These are phyloP conservation scores for Cyberlindnera petersonii DNA, from an alignment of 805 yeast species.

Conservation along the genomic window DNA sequence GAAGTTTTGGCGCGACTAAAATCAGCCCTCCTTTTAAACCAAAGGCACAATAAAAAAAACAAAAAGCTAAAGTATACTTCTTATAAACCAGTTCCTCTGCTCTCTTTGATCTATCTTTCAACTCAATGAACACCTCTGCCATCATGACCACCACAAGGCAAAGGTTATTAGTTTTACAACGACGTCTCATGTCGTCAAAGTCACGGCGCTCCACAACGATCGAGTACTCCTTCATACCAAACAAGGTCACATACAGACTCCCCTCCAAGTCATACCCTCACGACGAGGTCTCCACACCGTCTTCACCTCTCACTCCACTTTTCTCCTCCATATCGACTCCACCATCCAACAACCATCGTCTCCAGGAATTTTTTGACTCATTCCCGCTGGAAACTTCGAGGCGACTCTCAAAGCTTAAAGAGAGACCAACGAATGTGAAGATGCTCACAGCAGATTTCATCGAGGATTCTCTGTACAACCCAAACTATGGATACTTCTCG, in stretches of 20 bases:
- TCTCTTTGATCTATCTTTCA: no score
- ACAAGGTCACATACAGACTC: slow-evolving; percentile 19
- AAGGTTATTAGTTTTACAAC: no score
- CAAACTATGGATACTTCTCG: slow-evolving; percentile 77
- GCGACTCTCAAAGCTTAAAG: slow-evolving; percentile 26
- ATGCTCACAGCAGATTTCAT: slow-evolving; percentile 79
- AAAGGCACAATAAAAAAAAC: no score
- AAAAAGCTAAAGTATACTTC: no score
- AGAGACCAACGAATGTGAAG: slow-evolving; percentile 58
- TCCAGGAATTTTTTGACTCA: slow-evolving; percentile 20
- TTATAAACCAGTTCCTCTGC: no score
- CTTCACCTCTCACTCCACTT: slow-evolving; percentile 16
- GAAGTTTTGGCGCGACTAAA: no score
- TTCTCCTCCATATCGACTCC: slow-evolving; percentile 16
- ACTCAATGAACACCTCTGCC: no score
- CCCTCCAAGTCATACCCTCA: slow-evolving; percentile 19
- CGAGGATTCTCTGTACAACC: slow-evolving; percentile 80
- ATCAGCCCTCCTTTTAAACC: no score
- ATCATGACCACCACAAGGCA: no score
- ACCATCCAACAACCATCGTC: slow-evolving; percentile 17
- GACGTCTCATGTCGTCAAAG: slow-evolving; percentile 4
- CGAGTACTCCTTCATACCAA: slow-evolving; percentile 25
- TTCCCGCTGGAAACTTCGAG: slow-evolving; percentile 19
- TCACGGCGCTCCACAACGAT: not conserved
- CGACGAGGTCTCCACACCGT: slow-evolving; percentile 8